Evolutionary conservation across 768 basidiomycete species (phyloP), one percentile per base, ranked within the genome.

Genomic region (Russula virescens): DNA sequence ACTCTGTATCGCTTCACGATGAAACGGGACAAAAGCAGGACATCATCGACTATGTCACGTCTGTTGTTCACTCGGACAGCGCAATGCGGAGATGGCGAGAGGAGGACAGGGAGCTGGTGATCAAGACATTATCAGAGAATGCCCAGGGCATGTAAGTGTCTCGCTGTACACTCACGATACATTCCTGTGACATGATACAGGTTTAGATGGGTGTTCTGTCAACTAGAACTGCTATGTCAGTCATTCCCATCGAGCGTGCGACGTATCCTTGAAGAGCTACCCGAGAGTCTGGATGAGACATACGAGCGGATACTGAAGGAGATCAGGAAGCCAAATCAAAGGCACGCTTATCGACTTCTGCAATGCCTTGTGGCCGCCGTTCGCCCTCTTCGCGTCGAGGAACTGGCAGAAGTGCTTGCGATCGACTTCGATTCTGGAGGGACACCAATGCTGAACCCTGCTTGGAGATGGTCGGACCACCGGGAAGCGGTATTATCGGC

Each of bases 191-290:
- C 8, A 19, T 54, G 18, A 54, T 7, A 25, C 25, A 60, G 59
- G 51, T 60, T 60, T 40, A 23, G 51, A 16, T 60, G 45, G 59
- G 59, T 55, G 5, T 52, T 35, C 10, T 54, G 60, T 23, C 60
- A 61, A 43, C 25, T 61, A 19, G 43, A 47, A 16, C 21, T 23
- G 25, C 35, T 61, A 2, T 52, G 60, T 0, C n/a, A 55, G 1
- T 55, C 51, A 40, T 28, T 55, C 11, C 54, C 45, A 19, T 5
- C 46, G 7, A 55, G 42, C 14, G 14, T 55, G 6, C 54, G 54
- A 10, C 40, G 26, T 55, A 21, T 45, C 26, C 54, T 55, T 9
- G 19, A 43, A 2, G 54, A 55, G 10, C 18, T 55, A 26, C 54
- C 54, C 2, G 54, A 55, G 10, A 43, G 19, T 16, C 13, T 55